Evolutionary conservation across 2,329 filamentous ascomycete genomes (phyloP), one percentile per base, ranked within the genome.

Genomic region (Zymoseptoria pseudotritici): DNA sequence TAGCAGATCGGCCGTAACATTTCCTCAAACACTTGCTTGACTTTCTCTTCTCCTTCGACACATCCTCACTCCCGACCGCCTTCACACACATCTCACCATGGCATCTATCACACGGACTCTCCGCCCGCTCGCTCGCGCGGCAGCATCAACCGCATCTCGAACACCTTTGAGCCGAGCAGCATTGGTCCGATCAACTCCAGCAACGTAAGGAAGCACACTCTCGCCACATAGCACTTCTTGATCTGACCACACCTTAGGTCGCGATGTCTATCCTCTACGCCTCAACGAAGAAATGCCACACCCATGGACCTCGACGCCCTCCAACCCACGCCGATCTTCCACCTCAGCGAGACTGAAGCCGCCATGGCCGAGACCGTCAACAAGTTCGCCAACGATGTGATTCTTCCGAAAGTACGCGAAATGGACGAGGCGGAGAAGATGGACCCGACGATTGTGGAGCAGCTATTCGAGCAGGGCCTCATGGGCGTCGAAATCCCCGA

Each of bases 401-500:
- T 99, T 67, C 84, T 92, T 56, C 94, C 94, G 58, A 93, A 91
- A 75, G 92, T 90, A 10, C 89, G 94, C 60, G 92, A 96, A 19
- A 99, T 99, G 94, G 94, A 99, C 74, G 94, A 99, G 81, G 87
- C 88, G 29, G 94, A 99, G 81, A 77, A 83, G 60, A 97, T 99
- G 94, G 94, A 97, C 74, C 86, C 90, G 0, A 74, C 82, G 1
- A 77, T 99, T 7, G 88, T 99, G 5, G 91, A 96, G 79, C 89
- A 94, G 77, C 83, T 96, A 56, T 99, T 99, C 71, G 94, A 99
- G 80, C 92, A 97, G 74, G 94, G 94, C 0, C 80, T 99, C 55
- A 99, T 99, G 94, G 89, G 91, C 63, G 84, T 99, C 65, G 94
- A 99, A 79, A 96, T 99, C 60, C 93, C 94, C 17, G 94, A 99